Base-by-base conservation (phyloP, 179 eudicot species). In the Gypsophila paniculata region DNA sequence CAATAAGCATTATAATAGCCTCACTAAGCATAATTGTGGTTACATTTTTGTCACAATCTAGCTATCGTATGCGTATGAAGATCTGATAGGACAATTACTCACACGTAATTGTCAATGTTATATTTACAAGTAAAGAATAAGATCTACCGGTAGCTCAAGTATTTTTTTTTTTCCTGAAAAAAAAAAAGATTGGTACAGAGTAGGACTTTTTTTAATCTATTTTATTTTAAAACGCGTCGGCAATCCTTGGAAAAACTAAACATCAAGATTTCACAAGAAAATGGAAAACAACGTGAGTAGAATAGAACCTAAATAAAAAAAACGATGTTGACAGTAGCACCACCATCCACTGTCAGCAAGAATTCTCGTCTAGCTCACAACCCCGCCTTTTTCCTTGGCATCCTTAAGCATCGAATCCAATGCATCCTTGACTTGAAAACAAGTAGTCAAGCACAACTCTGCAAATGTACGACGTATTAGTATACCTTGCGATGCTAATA, bases 381-480 rank as follows among this genome's bases (percentile, higher is more conserved):
- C 82, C 64, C 79, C 90, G 0, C 91, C 90, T 10, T 76, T 82
- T 68, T 84, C 90, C 62, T 86, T 89, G 4, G 88, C 86, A 82
- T 94, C 99, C 81, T 92, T 92, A 52, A 86, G 89, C 99, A 94
- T 94, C 19, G 99, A 90, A 77, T 91, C 96, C 80, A 94, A 80
- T 61, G 92, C 99, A 79, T 94, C 99, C 83, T 87, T 88, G 13
- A 87, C 97, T 87, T 94, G 99, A 69, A 94, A 94, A 49, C 97
- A 92, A 93, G 92, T 94, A 72, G 97, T 94, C 80, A 3, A 94
- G 95, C 64, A 94, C 97, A 38, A 96, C 96, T 68, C 97, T 79
- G 42, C 95, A 92, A 25, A 94, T 94, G 74, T 92, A 97, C 36
- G 87, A 73, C 80, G 84, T 94, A 77, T 86, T 87, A 1, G 99